Evolutionary conservation across 1,284 basidiomycete genomes (phyloP), one percentile per base, ranked within the genome.

Genomic region (Tranzscheliella williamsii): DNA sequence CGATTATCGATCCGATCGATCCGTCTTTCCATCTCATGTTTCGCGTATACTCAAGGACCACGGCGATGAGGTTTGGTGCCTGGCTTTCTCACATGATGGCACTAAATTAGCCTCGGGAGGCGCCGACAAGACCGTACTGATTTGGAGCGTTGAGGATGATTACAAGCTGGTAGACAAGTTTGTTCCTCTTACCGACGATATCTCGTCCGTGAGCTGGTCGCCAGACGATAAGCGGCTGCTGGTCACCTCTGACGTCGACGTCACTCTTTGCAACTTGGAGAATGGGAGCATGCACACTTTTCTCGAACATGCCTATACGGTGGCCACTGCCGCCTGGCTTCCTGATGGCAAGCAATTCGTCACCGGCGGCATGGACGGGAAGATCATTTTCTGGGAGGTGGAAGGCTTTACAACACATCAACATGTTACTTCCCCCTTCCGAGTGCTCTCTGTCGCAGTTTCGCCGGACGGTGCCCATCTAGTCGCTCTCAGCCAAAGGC

Each of bases 41-140:
- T 54, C 50, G n/a, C 48, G 38, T 16, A 86, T 92, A 31, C 81
- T 97, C 37, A 83, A 86, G 31, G 89, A 87, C 24, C 94, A 98
- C 78, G 83, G 82, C 12, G 90, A 96, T 73, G 91, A 98, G 78
- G 91, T 98, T 12, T 98, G 94, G 93, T 86, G 89, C 70, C 80
- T 97, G 54, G 87, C 87, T 74, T 98, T 93, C 90, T 95, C 91
- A 77, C 89, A 91, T 69, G 86, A 88, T 74, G 94, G 95, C 4
- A 80, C 80, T 37, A 86, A 84, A 69, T 82, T 98, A 27, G 95
- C 93, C 13, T 92, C 87, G 57, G 89, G 87, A 26, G 89, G 93
- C 51, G 89, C 85, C 73, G 93, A 97, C 78, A 85, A 85, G 79
- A 83, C 83, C 3, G 91, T 89, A 7, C 89, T 95, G 57, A 87